These are phyloP conservation scores for Taxawa tesnikishii DNA, from an alignment of 2,329 filamentous ascomycete genomes.

Conservation along the genomic window DNA sequence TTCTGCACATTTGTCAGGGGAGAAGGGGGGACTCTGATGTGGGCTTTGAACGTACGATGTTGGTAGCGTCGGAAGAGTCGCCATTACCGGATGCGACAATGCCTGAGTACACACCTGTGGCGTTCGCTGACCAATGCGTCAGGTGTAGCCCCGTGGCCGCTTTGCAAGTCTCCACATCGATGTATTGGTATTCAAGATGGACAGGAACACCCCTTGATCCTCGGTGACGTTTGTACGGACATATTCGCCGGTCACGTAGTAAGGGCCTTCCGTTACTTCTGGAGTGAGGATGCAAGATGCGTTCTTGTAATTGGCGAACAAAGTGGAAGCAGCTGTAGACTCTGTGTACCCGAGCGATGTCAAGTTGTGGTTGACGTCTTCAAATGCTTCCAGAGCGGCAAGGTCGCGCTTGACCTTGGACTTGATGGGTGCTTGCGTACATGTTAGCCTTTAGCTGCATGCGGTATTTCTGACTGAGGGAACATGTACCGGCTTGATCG, in stretches of 20 bases:
- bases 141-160: constrained; percentile 25
- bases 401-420: constrained; percentile 6
- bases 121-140: constrained; percentile 35
- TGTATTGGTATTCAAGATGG: constrained; percentile 31
- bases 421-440: constrained; percentile 2
- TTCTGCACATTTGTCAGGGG: too few relatives aligned
- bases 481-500: neutral
- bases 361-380: constrained; percentile 7
- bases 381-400: constrained; percentile 6
- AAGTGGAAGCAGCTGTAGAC: constrained; percentile 3
- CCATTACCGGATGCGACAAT: constrained; percentile 24
- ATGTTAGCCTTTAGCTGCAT: neutral
- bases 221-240: constrained; percentile 30
- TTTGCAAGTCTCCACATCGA: constrained; percentile 30
- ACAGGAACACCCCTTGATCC: constrained; percentile 27
- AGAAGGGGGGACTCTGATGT: too few relatives aligned
- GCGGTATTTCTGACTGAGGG: neutral
- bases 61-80: constrained; percentile 16
- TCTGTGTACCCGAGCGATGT: constrained; percentile 4
- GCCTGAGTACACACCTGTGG: constrained; percentile 34
- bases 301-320: constrained; percentile 10
- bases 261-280: constrained; percentile 17
- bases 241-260: constrained; percentile 24
- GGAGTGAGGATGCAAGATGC: constrained; percentile 17
- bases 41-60: too few relatives aligned